Conservation (phyloP, 1,284 basidiomycete species). For the Volvariella surrecta region DNA sequence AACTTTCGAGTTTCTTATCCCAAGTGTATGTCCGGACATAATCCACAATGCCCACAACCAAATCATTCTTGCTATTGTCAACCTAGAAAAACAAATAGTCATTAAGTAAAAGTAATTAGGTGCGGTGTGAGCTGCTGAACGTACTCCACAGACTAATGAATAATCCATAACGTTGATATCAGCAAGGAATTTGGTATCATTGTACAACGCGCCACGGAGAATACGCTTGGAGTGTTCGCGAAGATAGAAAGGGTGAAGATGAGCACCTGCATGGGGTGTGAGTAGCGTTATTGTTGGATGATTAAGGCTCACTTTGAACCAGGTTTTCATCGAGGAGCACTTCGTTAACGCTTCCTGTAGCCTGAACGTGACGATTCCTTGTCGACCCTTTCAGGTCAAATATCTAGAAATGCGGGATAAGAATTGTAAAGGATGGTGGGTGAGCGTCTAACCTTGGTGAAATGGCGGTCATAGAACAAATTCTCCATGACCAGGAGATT, state of each 20-base stretch:
- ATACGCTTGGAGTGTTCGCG: conserved; percentile 95
- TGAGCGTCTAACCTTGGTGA: conserved; percentile 56
- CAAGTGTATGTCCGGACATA: conserved; percentile 93
- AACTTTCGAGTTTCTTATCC: conserved; percentile 98
- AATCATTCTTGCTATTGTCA: conserved; percentile 73
- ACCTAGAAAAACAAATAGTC: conserved; percentile 28
- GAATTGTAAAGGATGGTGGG: not conserved
- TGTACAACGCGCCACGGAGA: conserved; percentile 83
- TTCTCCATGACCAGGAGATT: conserved; percentile 98
- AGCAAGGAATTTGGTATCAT: conserved; percentile 91
- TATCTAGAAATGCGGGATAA: conserved; percentile 42
- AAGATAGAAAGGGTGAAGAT: conserved; percentile 82
- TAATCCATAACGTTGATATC: conserved; percentile 99
- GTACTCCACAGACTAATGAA: conserved; percentile 85
- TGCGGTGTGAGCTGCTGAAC: too few relatives aligned
- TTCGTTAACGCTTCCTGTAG: conserved; percentile 87
- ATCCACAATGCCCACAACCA: conserved; percentile 96
- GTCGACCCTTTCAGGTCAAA: conserved; percentile 95
- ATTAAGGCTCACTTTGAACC: conserved; percentile 57
- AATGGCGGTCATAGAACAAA: conserved; percentile 86
- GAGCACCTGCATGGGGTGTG: conserved; percentile 40
- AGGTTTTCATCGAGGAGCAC: conserved; percentile 92
- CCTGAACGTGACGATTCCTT: conserved; percentile 85
- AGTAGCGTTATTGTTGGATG: conserved; percentile 3
- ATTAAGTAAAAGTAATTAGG: too few relatives aligned